phyloP scores from a whole-genome alignment of 2,329 filamentous ascomycete genomes.

The Grosmannia penicillata region DNA sequence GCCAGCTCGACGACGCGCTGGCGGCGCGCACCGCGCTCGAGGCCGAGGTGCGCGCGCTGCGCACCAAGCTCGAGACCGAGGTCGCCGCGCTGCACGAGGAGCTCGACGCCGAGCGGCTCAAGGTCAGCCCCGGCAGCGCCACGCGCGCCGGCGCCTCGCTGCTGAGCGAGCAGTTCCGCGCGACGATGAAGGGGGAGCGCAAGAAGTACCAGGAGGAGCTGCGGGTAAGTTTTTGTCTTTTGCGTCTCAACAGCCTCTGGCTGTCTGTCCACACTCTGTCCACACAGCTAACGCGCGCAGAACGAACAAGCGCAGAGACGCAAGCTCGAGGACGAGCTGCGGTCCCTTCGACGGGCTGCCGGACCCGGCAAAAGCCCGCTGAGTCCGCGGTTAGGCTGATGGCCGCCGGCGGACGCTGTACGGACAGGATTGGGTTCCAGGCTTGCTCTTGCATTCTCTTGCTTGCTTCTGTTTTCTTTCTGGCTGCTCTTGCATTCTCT shows the following conservation, averaged over 20 bases:
- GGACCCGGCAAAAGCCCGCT: slow-evolving; percentile 27
- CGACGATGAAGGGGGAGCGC: slow-evolving; percentile 40
- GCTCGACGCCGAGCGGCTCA: slow-evolving; percentile 34
- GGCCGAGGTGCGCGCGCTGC: slow-evolving; percentile 20
- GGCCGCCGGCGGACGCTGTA: no score
- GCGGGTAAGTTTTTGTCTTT: slow-evolving; percentile 21
- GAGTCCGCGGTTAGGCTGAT: slow-evolving; percentile 25
- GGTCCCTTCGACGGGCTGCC: slow-evolving; percentile 25
- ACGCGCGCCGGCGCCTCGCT: slow-evolving; percentile 30
- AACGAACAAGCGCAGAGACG: slow-evolving; percentile 33
- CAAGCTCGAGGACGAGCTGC: slow-evolving; percentile 35
- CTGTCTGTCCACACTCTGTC: slow-evolving; percentile 5
- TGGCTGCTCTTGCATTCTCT: no score
- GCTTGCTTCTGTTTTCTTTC: background rate
- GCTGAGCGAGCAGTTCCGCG: slow-evolving; percentile 41
- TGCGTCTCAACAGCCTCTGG: background rate
- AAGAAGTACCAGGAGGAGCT: slow-evolving; percentile 42
- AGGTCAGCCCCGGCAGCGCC: slow-evolving; percentile 20
- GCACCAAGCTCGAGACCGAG: slow-evolving; percentile 26
- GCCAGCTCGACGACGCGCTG: slow-evolving; percentile 25
- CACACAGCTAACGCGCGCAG: slow-evolving; percentile 21
- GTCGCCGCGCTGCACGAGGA: slow-evolving; percentile 31
- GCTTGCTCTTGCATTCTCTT: background rate
- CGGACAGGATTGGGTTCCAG: background rate
- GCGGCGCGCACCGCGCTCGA: slow-evolving; percentile 22